Conservation (phyloP, 73 alveolate genomes). For the Blepharisma japonicum region DNA sequence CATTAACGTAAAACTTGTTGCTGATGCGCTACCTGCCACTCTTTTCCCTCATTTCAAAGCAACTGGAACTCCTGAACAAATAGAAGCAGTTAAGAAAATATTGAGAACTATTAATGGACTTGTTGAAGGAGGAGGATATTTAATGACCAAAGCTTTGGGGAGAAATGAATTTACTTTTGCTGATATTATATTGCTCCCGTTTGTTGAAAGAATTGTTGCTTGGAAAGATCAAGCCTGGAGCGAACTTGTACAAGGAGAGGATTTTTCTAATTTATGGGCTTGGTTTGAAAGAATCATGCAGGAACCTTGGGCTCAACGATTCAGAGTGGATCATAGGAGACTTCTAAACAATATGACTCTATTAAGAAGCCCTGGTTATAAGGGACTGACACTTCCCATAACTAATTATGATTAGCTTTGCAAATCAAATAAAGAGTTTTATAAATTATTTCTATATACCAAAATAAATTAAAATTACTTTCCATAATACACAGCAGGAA, state of each 20-base stretch:
- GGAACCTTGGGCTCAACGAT: neutral
- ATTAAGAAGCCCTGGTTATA: neutral
- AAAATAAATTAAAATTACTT: too few relatives aligned
- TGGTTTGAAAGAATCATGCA: neutral
- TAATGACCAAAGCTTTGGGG: neutral
- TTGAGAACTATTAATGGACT: neutral
- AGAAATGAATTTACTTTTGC: constrained; percentile 26
- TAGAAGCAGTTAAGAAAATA: neutral
- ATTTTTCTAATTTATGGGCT: neutral
- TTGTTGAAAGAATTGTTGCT: constrained; percentile 12
- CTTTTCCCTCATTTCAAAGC: neutral
- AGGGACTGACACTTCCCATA: neutral
- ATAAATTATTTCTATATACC: too few relatives aligned
- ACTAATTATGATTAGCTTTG: constrained; percentile 8
- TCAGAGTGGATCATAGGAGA: neutral
- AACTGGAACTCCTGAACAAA: constrained; percentile 10
- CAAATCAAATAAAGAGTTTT: too few relatives aligned
- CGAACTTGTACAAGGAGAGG: neutral
- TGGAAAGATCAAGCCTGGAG: neutral
- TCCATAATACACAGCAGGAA: too few relatives aligned
- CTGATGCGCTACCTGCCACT: neutral
- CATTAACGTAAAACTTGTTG: neutral
- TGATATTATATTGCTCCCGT: neutral
- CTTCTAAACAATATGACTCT: neutral
- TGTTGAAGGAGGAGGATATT: constrained; percentile 13